Evolutionary conservation across 2,329 filamentous ascomycete genomes (phyloP), one percentile per base, ranked within the genome.

Genomic region (Ophiostoma angusticollis): DNA sequence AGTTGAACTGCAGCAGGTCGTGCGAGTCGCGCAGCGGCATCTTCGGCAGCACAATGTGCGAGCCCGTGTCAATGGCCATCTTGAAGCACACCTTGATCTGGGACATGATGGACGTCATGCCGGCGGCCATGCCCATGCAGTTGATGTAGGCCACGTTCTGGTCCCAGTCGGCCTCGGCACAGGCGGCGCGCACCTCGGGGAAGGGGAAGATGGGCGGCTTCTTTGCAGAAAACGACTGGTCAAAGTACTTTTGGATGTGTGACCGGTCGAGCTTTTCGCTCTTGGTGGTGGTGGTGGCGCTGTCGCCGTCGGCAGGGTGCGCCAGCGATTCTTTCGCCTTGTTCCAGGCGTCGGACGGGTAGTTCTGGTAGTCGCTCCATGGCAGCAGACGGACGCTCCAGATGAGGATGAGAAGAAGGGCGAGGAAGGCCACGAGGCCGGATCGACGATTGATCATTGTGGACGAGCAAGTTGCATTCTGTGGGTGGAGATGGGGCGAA

Each of bases 11-110:
- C 18, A 43, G 32, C 31, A 58, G 44, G 39, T 58, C 38, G 3
- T 41, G 41, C 3, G 50, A 52, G 44, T 55, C 52, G 30, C 56
- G 51, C 22, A 57, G 46, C 7, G 54, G 56, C 50, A 59, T 59
- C 21, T 45, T 37, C 6, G 56, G 56, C 30, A 59, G 47, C 8
- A 58, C 38, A 2, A 58, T 36, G 34, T 50, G 46, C 2, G 49
- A 47, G 13, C 56, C 55, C 3, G 55, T 45, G 6, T 58, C 55
- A 11, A 57, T 33, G 32, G 56, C 56, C 53, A 57, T 57, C 44
- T 59, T 58, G 23, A 58, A 42, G 40, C 56, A 59, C 18, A 54
- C 50, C 45, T 56, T 58, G 31, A 59, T 41, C 43, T 58, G 54
- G 6, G 54, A 57, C 37, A 59, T 49, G 37, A 59, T 54, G 24